Evolutionary conservation across 257 asterid species (phyloP).

Genomic region (Solanum stenotomum): DNA sequence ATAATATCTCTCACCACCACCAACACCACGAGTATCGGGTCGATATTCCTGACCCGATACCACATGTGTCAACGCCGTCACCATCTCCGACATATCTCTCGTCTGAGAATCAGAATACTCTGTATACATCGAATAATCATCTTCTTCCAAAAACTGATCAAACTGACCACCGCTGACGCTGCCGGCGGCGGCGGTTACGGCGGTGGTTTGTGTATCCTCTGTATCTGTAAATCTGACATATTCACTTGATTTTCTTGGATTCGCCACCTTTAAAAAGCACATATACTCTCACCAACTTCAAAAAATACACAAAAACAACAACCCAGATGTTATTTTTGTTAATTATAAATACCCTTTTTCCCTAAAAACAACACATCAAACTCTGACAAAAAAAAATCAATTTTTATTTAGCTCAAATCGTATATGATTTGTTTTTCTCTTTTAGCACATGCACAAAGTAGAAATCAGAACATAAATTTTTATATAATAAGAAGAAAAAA

Average conservation of each 20-base stretch:
- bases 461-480: not conserved
- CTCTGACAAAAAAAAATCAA: not conserved
- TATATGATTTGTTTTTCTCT: too few relatives aligned
- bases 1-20: slow-evolving; percentile 5
- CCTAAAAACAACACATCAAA: not conserved
- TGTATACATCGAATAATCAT: slow-evolving; percentile 16
- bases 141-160: not conserved
- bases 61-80: slow-evolving; percentile 48
- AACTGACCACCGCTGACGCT: not conserved
- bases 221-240: slow-evolving; percentile 29
- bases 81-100: slow-evolving; percentile 63
- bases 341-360: not conserved
- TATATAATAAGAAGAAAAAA: not conserved
- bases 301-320: not conserved
- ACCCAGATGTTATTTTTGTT: not conserved
- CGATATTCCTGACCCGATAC: slow-evolving; percentile 40
- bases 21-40: slow-evolving; percentile 4
- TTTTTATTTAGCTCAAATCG: not conserved
- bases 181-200: not conserved
- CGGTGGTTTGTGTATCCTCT: not conserved
- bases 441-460: too few relatives aligned
- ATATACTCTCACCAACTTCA: slow-evolving; percentile 12
- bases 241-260: slow-evolving; percentile 31
- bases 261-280: slow-evolving; percentile 66
- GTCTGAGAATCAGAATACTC: slow-evolving; percentile 17